These are phyloP conservation scores for Pseudocercospora crystallina DNA, from an alignment of 2,329 filamentous ascomycete species.

Conservation along the genomic window DNA sequence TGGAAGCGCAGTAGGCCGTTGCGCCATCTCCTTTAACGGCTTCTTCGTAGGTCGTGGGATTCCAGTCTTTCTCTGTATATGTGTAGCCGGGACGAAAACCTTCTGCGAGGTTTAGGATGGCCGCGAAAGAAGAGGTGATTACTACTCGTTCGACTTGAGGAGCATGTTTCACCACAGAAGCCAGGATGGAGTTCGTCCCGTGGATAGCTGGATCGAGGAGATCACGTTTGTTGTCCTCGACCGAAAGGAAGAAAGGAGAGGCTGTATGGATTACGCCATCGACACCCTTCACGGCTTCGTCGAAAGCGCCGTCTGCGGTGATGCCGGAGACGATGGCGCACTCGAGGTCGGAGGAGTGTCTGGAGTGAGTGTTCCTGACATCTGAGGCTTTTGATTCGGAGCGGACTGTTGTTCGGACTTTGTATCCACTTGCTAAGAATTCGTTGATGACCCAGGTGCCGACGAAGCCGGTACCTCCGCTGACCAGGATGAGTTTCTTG, in stretches of 20 bases:
- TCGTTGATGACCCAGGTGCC: slow-evolving; percentile 29
- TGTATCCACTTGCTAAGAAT: slow-evolving; percentile 30
- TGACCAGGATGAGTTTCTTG: slow-evolving; percentile 24
- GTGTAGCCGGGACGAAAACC: neutral
- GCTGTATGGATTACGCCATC: slow-evolving; percentile 50
- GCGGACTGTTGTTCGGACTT: slow-evolving; percentile 30
- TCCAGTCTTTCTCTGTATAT: slow-evolving; percentile 5
- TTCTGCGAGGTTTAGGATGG: neutral
- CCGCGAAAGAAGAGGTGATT: slow-evolving; percentile 1
- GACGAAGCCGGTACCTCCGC: slow-evolving; percentile 32
- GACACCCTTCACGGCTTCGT: slow-evolving; percentile 33
- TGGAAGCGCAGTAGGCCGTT: slow-evolving; percentile 1
- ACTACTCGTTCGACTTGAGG: slow-evolving; percentile 3
- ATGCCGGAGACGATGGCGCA: slow-evolving; percentile 40
- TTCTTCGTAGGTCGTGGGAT: neutral
- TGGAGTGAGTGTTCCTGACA: slow-evolving; percentile 24
- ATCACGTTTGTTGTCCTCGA: slow-evolving; percentile 42
- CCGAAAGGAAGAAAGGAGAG: slow-evolving; percentile 40
- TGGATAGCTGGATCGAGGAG: slow-evolving; percentile 4
- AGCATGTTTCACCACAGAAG: neutral
- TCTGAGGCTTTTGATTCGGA: slow-evolving; percentile 21
- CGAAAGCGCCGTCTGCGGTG: slow-evolving; percentile 20
- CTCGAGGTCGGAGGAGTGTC: slow-evolving; percentile 26
- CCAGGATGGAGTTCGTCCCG: neutral
- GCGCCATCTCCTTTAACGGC: neutral